Conservation (phyloP, 225 moss, liverwort and hornwort genomes). For the Pleurozium schreberi region DNA sequence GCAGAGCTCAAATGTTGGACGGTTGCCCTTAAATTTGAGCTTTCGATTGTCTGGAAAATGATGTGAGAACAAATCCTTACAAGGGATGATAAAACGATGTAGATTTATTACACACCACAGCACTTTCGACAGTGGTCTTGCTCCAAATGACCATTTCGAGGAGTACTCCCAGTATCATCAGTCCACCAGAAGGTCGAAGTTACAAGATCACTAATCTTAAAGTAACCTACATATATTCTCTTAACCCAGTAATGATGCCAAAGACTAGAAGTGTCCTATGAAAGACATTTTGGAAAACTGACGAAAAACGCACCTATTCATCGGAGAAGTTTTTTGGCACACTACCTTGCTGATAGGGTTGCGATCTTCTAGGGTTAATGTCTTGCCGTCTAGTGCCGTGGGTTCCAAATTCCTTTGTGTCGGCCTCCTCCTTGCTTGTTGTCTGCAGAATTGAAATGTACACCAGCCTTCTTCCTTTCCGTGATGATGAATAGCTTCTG, state of each 20-base stretch:
- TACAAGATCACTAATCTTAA: background rate
- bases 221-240: background rate
- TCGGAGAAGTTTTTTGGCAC: too few relatives aligned
- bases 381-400: background rate
- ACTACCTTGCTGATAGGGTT: background rate
- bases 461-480: background rate
- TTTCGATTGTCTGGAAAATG: too few relatives aligned
- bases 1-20: background rate
- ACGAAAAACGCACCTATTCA: too few relatives aligned
- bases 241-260: background rate
- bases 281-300: too few relatives aligned
- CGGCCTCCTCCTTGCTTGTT: background rate
- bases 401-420: background rate
- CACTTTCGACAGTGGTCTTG: background rate
- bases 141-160: background rate
- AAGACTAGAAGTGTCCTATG: background rate
- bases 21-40: background rate
- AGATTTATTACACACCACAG: background rate
- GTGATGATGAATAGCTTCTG: background rate
- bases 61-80: background rate
- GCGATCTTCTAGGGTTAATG: background rate
- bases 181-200: background rate
- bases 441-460: background rate
- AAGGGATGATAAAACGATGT: background rate
- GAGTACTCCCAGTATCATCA: background rate